A percentile compares a stretch with the other conserved stretches of the same genome.
These are phyloP conservation scores for Wickerhamomyces sp. DNA, from an alignment of 1,139 yeast species.

Conservation along the genomic window DNA sequence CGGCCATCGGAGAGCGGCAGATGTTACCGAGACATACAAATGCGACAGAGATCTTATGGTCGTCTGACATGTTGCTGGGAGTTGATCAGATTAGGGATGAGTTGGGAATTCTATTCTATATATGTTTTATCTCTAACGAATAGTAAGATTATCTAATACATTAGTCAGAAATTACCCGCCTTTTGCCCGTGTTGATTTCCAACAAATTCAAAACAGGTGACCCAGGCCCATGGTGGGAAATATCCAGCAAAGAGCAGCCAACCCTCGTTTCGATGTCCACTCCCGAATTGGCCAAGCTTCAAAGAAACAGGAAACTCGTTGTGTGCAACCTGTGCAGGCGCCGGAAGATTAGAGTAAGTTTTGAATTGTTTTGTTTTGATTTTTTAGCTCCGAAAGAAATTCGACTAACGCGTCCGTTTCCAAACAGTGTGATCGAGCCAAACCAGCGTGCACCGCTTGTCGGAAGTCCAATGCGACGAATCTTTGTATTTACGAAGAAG, in stretches of 20 bases:
- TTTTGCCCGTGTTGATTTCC: no score
- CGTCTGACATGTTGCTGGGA: not conserved
- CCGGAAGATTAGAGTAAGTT: conserved; percentile 24
- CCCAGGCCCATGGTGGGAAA: no score
- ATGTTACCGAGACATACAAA: conserved; percentile 92
- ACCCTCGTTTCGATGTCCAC: no score
- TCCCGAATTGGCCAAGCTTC: no score
- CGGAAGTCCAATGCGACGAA: conserved; percentile 20
- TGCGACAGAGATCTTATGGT: conserved; percentile 53
- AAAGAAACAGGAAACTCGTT: conserved; percentile 21
- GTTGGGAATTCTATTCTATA: no score
- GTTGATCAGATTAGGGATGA: not conserved
- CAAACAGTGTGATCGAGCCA: conserved; percentile 22
- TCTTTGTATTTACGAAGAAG: conserved; percentile 21
- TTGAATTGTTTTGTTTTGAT: not conserved
- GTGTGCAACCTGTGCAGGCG: conserved; percentile 24
- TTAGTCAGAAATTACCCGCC: no score
- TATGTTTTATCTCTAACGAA: no score
- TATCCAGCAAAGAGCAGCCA: no score
- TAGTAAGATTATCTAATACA: no score
- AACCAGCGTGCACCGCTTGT: conserved; percentile 22
- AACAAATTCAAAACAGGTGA: no score
- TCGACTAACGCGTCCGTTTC: conserved; percentile 3
- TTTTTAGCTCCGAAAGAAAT: not conserved
- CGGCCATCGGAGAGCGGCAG: conserved; percentile 98